phyloP scores from a whole-genome alignment of 805 yeast species.

The Candida maltosa region DNA sequence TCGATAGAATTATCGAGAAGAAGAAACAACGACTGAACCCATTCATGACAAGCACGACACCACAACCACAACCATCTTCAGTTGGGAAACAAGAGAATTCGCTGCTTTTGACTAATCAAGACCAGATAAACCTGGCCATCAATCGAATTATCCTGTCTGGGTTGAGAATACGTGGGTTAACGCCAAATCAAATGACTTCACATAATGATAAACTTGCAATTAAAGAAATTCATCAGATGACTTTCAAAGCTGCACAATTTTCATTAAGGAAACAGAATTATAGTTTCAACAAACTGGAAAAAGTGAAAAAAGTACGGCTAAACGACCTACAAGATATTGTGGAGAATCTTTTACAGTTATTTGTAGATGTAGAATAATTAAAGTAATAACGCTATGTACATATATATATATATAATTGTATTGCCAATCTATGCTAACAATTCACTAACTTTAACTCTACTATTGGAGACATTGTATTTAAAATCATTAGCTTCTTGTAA shows the following conservation, averaged over 20 bases:
- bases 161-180: conserved; percentile 37
- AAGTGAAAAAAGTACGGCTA: conserved; percentile 15
- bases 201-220: conserved; percentile 32
- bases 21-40: conserved; percentile 18
- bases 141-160: conserved; percentile 38
- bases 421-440: conserved; percentile 5
- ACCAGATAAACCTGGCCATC: conserved; percentile 30
- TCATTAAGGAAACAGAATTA: conserved; percentile 35
- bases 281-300: conserved; percentile 16
- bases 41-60: conserved; percentile 8
- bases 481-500: conserved; percentile 29
- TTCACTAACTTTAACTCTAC: conserved; percentile 6
- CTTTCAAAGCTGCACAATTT: conserved; percentile 34
- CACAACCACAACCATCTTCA: conserved; percentile 7
- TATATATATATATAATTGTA: neutral
- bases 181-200: conserved; percentile 16
- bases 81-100: conserved; percentile 11
- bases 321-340: conserved; percentile 37
- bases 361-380: conserved; percentile 24
- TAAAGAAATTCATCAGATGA: conserved; percentile 41
- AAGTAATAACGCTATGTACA: conserved; percentile 1
- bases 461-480: conserved; percentile 12
- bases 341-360: conserved; percentile 34
- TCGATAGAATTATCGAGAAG: conserved; percentile 33
- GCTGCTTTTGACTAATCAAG: conserved; percentile 18